Conservation (phyloP, 345 rosid species). For the Euphorbia pulcherrima region DNA sequence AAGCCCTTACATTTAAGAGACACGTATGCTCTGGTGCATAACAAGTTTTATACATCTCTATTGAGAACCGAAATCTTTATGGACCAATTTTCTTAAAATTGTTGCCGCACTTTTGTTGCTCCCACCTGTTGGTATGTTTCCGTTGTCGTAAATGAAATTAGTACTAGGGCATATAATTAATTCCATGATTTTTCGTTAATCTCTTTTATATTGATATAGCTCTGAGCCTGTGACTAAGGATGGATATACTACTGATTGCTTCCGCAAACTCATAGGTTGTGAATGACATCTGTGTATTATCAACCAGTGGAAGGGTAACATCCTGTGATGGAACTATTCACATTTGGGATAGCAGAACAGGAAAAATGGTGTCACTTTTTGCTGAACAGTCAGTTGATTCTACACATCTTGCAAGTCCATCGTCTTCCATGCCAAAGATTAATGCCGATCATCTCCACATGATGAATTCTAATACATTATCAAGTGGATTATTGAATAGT, state of each 20-base stretch:
- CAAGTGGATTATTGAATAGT: conserved; percentile 61
- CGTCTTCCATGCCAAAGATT: conserved; percentile 41
- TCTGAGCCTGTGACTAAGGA: conserved; percentile 13
- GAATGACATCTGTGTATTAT: conserved; percentile 67
- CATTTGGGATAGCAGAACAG: conserved; percentile 83
- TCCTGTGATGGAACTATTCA: conserved; percentile 95
- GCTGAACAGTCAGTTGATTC: conserved; percentile 62
- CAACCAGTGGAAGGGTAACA: conserved; percentile 75
- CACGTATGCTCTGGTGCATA: too few relatives aligned
- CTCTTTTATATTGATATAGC: background rate
- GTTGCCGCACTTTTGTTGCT: background rate
- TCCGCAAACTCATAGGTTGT: conserved; percentile 58
- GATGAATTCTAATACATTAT: conserved; percentile 50
- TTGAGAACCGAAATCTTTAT: background rate
- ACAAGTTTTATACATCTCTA: background rate
- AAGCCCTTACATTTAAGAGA: too few relatives aligned
- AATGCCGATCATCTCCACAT: conserved; percentile 47
- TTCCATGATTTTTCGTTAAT: background rate
- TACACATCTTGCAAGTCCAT: conserved; percentile 38
- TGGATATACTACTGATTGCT: conserved; percentile 28
- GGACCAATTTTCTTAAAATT: background rate
- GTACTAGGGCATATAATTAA: too few relatives aligned
- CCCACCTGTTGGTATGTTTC: background rate
- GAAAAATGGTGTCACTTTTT: conserved; percentile 64
- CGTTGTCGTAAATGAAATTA: too few relatives aligned